A percentile compares a stretch with the other conserved stretches of the same genome.
phyloP scores from a whole-genome alignment of 2,329 filamentous ascomycete species.

The Acrocalymma vagum region DNA sequence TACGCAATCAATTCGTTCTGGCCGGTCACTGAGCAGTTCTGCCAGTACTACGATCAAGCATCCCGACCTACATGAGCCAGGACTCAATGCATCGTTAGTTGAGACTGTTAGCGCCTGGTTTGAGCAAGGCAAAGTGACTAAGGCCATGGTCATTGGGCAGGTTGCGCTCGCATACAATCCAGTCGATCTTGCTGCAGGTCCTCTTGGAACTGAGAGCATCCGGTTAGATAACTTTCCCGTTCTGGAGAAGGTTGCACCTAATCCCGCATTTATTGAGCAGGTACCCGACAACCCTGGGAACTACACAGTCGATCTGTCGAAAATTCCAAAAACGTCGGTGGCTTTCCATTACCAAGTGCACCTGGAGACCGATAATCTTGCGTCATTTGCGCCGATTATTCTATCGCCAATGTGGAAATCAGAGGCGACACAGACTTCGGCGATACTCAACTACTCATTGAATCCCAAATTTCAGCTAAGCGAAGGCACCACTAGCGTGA shows the following conservation, averaged over 20 bases:
- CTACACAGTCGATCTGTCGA: conserved; percentile 78
- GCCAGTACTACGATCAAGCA: conserved; percentile 73
- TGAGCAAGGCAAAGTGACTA: conserved; percentile 74
- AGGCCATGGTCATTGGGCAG: conserved; percentile 82
- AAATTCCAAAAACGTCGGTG: conserved; percentile 75
- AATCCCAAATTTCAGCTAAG: conserved; percentile 71
- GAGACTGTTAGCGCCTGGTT: conserved; percentile 91
- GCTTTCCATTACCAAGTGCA: conserved; percentile 95
- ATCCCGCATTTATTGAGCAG: conserved; percentile 87
- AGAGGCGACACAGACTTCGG: conserved; percentile 83
- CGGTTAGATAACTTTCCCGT: conserved; percentile 86
- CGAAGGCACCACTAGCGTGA: conserved; percentile 57
- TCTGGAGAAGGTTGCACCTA: conserved; percentile 93
- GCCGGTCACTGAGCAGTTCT: conserved; percentile 77
- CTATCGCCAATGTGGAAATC: conserved; percentile 83
- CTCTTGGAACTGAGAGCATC: conserved; percentile 68
- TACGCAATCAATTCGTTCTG: conserved; percentile 89
- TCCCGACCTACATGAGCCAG: conserved; percentile 79
- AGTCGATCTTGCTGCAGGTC: conserved; percentile 53
- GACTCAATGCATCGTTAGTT: conserved; percentile 87
- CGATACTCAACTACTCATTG: conserved; percentile 83
- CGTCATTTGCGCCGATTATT: conserved; percentile 74
- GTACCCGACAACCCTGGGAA: conserved; percentile 75
- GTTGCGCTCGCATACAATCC: conserved; percentile 86
- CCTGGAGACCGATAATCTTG: conserved; percentile 63